Percentiles rank a stretch among this genome's conserved stretches.
phyloP scores from a whole-genome alignment of 495 filamentous ascomycete species.

The Cenococcum geophilum region DNA sequence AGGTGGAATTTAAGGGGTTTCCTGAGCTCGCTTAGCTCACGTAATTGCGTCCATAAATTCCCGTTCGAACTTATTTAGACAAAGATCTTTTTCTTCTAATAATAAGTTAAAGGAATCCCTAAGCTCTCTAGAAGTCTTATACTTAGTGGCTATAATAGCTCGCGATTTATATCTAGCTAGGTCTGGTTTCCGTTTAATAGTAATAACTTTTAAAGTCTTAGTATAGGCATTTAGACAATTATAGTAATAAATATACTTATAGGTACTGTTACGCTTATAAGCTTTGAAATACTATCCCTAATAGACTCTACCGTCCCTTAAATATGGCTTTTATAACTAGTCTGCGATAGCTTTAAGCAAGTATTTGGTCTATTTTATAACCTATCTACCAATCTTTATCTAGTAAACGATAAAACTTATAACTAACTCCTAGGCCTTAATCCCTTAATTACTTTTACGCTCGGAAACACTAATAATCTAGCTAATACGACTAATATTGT shows the following conservation, averaged over 20 bases:
- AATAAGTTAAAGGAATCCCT: slow-evolving; percentile 37
- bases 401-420: slow-evolving; percentile 45
- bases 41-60: too few species aligned
- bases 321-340: slow-evolving; percentile 48
- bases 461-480: slow-evolving; percentile 39
- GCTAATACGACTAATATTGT: slow-evolving; percentile 42
- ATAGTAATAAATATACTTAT: background rate
- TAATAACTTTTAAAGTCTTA: slow-evolving; percentile 29
- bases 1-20: too few species aligned
- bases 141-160: slow-evolving; percentile 50
- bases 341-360: slow-evolving; percentile 47
- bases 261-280: background rate
- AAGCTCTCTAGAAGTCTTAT: slow-evolving; percentile 47
- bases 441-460: slow-evolving; percentile 44
- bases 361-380: slow-evolving; percentile 48
- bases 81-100: background rate
- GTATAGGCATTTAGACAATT: slow-evolving; percentile 13
- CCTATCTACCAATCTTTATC: slow-evolving; percentile 40
- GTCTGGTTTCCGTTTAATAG: slow-evolving; percentile 43
- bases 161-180: slow-evolving; percentile 43
- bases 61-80: too few species aligned
- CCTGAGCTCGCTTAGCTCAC: too few species aligned
- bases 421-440: slow-evolving; percentile 38
- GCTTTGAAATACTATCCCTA: slow-evolving; percentile 13
- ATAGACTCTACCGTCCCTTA: slow-evolving; percentile 50